Evolutionary conservation across 116 monocot genomes (phyloP), one percentile per base, ranked within the genome.

Genomic region (Zostera marina): DNA sequence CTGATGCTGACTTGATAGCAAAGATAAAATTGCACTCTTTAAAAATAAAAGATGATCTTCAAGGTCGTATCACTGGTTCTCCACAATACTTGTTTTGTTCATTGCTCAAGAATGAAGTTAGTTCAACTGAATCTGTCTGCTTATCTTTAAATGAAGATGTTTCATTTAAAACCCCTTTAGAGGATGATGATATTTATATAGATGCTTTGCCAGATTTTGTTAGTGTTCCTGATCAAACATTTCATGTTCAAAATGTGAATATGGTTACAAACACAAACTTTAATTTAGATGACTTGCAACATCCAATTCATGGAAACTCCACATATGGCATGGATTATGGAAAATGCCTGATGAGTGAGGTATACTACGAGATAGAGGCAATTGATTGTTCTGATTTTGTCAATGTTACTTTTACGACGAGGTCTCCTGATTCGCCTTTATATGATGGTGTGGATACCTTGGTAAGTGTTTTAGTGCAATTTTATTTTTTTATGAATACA

Each of bases 371-470:
- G 67, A 85, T 82, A 24, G 60, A 68, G 53, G 94, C 88, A 39
- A 72, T 59, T 52, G 73, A 59, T 65, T 22, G 68, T 24, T 74
- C 72, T 51, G 84, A 94, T 78, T 94, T 94, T 76, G 85, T 94
- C 52, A 63, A 73, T 47, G 66, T 94, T 53, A 79, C 77, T 24
- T 88, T 94, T 73, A 26, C 74, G 21, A 79, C 72, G 24, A 72
- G 84, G 40, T 75, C 49, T 67, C 85, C 85, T 52, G 94, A 77
- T 74, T 88, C 88, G 46, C 72, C 70, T 72, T 41, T 75, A 6
- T 94, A 94, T 74, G 85, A 78, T 75, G 88, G 82, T 22, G 79
- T 76, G 62, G 94, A 94, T 72, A 84, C 88, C 22, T 77, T 84
- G 81, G 94, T 94, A 80, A 43, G 15, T 9, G 15, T 47, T 11